Evolutionary conservation across 1,139 yeast genomes (phyloP).

Genomic region (Kodamaea suecica): DNA sequence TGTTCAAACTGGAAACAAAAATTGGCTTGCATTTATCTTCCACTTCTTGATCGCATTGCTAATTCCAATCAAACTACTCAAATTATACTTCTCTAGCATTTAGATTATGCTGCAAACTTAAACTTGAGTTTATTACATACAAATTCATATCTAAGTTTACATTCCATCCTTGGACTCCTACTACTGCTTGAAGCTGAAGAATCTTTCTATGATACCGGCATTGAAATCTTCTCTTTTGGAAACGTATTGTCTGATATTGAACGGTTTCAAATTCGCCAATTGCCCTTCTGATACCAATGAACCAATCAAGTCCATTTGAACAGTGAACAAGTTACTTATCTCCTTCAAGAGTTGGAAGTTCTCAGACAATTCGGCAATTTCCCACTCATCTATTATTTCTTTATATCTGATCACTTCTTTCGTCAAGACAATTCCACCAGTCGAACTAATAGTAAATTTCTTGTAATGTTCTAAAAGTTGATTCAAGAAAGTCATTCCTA

Average conservation of each 20-base stretch:
- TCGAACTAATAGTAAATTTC: constrained; percentile 70
- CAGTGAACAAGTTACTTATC: constrained; percentile 81
- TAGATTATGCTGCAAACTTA: neutral
- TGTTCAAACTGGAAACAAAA: constrained; percentile 1
- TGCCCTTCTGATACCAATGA: constrained; percentile 84
- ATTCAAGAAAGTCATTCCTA: constrained; percentile 61
- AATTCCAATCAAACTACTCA: constrained; percentile 7
- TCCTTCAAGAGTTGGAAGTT: constrained; percentile 74
- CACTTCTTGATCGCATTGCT: constrained; percentile 6
- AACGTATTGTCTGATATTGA: constrained; percentile 64
- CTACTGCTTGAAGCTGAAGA: constrained; percentile 36
- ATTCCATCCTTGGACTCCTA: neutral
- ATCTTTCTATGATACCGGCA: constrained; percentile 51
- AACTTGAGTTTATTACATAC: neutral
- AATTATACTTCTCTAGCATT: constrained; percentile 3
- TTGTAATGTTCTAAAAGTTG: constrained; percentile 70
- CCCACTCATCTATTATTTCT: constrained; percentile 70
- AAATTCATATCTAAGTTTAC: constrained; percentile 2
- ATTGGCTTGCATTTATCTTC: constrained; percentile 3
- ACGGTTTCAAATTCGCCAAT: constrained; percentile 65
- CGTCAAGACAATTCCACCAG: constrained; percentile 83
- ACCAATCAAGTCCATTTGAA: constrained; percentile 62
- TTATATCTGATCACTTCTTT: constrained; percentile 82
- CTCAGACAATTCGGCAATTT: constrained; percentile 59
- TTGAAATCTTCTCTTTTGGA: constrained; percentile 69